These are phyloP conservation scores for Pisolithus sp. DNA, from an alignment of 768 basidiomycete genomes.

Conservation along the genomic window DNA sequence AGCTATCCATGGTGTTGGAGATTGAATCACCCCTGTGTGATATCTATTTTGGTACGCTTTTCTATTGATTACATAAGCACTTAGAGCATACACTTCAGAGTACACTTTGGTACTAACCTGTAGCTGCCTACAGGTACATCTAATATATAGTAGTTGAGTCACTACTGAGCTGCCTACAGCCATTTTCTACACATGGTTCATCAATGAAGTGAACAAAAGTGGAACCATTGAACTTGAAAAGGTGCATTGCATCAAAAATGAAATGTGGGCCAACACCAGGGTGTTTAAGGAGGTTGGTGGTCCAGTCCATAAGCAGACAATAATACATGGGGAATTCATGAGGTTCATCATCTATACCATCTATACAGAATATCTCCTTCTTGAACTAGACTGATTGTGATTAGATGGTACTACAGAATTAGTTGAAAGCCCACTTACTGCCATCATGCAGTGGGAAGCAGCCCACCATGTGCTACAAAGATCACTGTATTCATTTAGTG, in stretches of 20 bases:
- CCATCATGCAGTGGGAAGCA: constrained; percentile 2
- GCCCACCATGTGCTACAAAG: constrained; percentile 18
- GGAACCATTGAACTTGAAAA: constrained; percentile 23
- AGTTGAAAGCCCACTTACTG: neutral
- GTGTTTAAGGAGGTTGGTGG: constrained; percentile 22
- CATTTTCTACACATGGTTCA: no score
- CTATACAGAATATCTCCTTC: constrained; percentile 10
- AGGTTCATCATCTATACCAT: constrained; percentile 11
- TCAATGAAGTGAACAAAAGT: constrained; percentile 23
- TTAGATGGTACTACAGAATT: neutral
- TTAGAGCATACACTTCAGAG: no score
- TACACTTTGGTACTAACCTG: no score
- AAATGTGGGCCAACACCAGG: constrained; percentile 16
- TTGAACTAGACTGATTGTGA: constrained; percentile 9
- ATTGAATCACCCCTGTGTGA: no score
- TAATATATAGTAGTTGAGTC: no score
- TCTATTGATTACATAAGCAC: no score
- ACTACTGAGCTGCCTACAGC: no score
- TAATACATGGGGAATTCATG: constrained; percentile 15
- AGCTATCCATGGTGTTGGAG: constrained; percentile 34
- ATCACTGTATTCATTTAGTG: constrained; percentile 12
- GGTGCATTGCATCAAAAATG: constrained; percentile 27
- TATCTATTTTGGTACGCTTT: no score
- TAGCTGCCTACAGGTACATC: no score
- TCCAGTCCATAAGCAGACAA: constrained; percentile 24